Base-by-base conservation (phyloP, 441 rosid species). In the Erodium texanum region DNA sequence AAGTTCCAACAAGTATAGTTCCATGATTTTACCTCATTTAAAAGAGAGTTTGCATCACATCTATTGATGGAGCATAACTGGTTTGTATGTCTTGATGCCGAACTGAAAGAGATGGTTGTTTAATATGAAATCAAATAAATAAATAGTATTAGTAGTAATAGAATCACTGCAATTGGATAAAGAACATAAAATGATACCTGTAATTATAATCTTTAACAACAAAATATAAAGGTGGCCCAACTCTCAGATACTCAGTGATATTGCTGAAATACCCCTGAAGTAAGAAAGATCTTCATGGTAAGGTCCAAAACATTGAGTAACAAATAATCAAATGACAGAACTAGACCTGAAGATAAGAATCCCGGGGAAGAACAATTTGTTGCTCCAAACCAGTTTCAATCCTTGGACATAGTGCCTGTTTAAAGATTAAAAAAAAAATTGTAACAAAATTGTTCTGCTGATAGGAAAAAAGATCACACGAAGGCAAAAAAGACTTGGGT, bases 201-300 rank as follows among this genome's bases (percentile, higher is more conserved):
- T 84, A 86, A 63, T 86, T 86, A 78, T 84, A 86, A 75, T 82
- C 73, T 80, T 82, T 86, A 66, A 86, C 87, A 66, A 86, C 90
- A 75, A 86, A 83, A 77, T 86, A 86, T 62, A 86, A 72, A 24
- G 90, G 90, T 23, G 90, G 90, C 52, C 90, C 90, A 50, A 86
- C 77, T 74, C 86, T 79, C 66, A 86, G 85, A 79, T 83, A 80
- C 67, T 83, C 85, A 8, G 83, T 19, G 66, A 84, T 74, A 77
- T 82, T 73, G 71, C 78, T 82, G 38, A 84, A 86, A 71, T 86
- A 86, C 36, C 82, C 90, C 90, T 86, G 80, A 68, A 69, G 64
- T 7, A 62, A 65, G 16, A 74, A 9, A 65, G 16, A 74, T 7
- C 2, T 63, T 14, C 62, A 50, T 50, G 34, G 24, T 70, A 69